Conservation (phyloP, 2,329 filamentous ascomycete species). For the Huntiella moniliformis region DNA sequence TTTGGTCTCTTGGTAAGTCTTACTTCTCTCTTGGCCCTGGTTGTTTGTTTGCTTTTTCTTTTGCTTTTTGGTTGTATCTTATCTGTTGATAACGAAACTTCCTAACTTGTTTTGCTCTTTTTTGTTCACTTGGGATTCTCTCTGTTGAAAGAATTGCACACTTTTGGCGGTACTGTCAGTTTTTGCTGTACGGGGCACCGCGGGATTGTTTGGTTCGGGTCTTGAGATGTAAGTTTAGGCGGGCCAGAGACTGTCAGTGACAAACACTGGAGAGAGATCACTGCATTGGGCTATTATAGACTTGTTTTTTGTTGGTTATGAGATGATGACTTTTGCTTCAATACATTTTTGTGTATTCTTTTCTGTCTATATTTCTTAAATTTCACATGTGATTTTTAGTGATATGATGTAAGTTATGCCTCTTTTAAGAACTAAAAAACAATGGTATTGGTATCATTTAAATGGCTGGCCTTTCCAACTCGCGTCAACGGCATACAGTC, state of each 20-base stretch:
- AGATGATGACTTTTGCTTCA: not conserved
- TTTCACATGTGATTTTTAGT: too few relatives aligned
- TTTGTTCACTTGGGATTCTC: not conserved
- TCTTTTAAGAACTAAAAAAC: too few relatives aligned
- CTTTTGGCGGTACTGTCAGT: not conserved
- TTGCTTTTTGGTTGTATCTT: slow-evolving; percentile 2
- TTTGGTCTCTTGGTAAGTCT: not conserved
- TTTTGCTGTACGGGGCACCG: not conserved
- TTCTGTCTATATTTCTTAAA: not conserved
- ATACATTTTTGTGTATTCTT: slow-evolving; percentile 10
- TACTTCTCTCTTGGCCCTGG: not conserved
- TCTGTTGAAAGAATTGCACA: not conserved
- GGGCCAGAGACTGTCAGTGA: too few relatives aligned
- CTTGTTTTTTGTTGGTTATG: not conserved
- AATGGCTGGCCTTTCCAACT: not conserved
- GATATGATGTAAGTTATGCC: too few relatives aligned
- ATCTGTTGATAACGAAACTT: slow-evolving; percentile 1
- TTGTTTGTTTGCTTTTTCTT: slow-evolving; percentile 5
- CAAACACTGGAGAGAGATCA: too few relatives aligned
- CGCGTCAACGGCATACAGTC: not conserved
- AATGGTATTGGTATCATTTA: too few relatives aligned
- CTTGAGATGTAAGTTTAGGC: too few relatives aligned
- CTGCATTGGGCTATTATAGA: not conserved
- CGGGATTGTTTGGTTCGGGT: not conserved
- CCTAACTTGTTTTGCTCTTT: slow-evolving; percentile 3